Base-by-base conservation (phyloP, 306 rosid species). In the Astragalus glycyphyllos region DNA sequence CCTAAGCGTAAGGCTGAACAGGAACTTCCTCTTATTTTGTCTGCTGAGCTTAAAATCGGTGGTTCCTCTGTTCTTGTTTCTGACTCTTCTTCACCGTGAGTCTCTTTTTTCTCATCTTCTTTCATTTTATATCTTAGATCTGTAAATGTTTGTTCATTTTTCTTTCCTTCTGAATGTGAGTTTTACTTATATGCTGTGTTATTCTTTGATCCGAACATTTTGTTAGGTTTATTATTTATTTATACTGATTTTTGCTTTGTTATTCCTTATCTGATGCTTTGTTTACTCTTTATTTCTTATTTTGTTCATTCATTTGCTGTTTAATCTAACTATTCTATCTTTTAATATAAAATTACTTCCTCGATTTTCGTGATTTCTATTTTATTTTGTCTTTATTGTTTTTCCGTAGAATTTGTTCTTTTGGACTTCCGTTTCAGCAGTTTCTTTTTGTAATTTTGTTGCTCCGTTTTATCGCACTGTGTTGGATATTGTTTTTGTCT, bases 1-100 rank as follows among this genome's bases (percentile, higher is more conserved):
- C 72, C 96, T 3, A 92, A 92, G 82, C 96, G 98, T 47, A 92
- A 92, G 82, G 96, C 97, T 0, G 98, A 86, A 17, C 97, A 84
- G 4, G 98, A 92, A 69, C 72, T 56, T 4, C 96, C 92, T 29
- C 87, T 73, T 72, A 67, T 92, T 4, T 84, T 81, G 72, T 83
- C 79, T 0, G 96, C 89, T 9, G 81, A 86, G 80, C 89, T 90
- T 60, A 78, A 79, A 62, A 73, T 92, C 47, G 96, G 77, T 53
- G 90, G 78, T 34, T 79, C 73, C 58, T 49, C 79, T 11, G 3
- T 91, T 72, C 37, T 85, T 5, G 83, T 91, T 56, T 83, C 96
- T 13, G 91, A 76, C 69, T 68, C 82, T 8, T 50, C 75, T 56
- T 11, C 72, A 13, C 66, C 75, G 97, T 92, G 1, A 61, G 68